Evolutionary conservation across 2,329 filamentous ascomycete species (phyloP), one percentile per base, ranked within the genome.

Genomic region (Penicillium sp.): DNA sequence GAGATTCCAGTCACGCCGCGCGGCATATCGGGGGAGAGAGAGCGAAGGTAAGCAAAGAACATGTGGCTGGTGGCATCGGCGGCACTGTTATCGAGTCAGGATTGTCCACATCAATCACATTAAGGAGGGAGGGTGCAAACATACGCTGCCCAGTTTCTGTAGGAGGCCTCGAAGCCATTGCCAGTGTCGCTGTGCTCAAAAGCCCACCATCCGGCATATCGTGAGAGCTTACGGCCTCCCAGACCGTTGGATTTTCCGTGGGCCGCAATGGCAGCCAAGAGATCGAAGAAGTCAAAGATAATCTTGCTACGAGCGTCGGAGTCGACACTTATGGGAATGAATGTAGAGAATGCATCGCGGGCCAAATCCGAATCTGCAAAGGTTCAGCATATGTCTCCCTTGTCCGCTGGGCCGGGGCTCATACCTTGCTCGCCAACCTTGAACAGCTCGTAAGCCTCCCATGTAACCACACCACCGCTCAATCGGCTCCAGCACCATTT

Each of bases 401-500:
- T 30, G 14, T 28, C 37, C 37, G 8, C 5, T 16, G 16, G 30
- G 28, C 14, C 38, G 19, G 16, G 16, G 55, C 25, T 35, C 61
- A 30, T 85, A 96, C 93, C 93, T 82, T 90, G 87, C 80, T 99
- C 95, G 74, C 95, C 95, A 67, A 96, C 89, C 72, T 91, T 93
- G 83, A 99, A 99, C 25, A 96, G 85, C 75, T 98, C 93, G 74
- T 99, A 99, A 45, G 92, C 92, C 72, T 97, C 93, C 95, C 95
- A 98, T 60, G 92, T 93, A 38, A 99, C 93, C 14, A 99, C 88
- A 71, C 95, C 95, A 61, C 93, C 92, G 45, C 90, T 87, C 54
- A 99, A 82, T 79, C 95, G 87, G 75, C 92, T 93, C 95, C 95
- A 99, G 78, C 94, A 98, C 95, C 95, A 99, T 82, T 98, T 99